Conservation (phyloP, 176 grass and related monocot genomes). For the Oryza australiensis region DNA sequence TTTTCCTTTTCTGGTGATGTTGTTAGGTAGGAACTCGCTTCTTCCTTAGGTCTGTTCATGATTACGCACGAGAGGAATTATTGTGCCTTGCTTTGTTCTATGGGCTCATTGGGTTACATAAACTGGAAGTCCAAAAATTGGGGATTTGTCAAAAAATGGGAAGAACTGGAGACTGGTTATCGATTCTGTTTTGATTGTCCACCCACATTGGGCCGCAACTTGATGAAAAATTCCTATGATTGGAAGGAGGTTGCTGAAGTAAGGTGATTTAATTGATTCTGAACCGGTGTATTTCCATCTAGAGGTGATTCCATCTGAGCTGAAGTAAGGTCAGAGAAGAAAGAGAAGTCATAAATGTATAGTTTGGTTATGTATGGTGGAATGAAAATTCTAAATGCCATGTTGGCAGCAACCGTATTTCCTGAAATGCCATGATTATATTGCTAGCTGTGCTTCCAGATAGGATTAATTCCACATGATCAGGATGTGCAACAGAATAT, state of each 20-base stretch:
- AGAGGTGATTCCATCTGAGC: neutral
- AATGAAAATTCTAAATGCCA: neutral
- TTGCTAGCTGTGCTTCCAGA: neutral
- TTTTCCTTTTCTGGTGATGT: conserved; percentile 10
- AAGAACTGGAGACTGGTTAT: conserved; percentile 24
- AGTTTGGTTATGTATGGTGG: neutral
- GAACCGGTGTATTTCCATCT: neutral
- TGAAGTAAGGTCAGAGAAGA: neutral
- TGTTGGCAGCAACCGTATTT: conserved; percentile 1
- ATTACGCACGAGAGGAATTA: neutral
- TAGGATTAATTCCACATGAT: neutral
- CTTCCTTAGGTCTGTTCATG: conserved; percentile 25
- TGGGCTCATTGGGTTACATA: neutral
- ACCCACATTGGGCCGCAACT: neutral
- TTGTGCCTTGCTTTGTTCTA: conserved; percentile 12
- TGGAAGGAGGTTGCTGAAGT: neutral
- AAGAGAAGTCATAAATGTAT: neutral
- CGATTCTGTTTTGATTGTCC: neutral
- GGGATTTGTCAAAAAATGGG: neutral
- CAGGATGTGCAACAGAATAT: neutral
- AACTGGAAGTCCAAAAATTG: neutral
- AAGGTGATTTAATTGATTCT: conserved; percentile 1
- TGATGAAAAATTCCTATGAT: neutral
- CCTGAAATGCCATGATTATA: neutral
- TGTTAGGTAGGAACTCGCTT: conserved; percentile 22